Evolutionary conservation across 495 filamentous ascomycete genomes (phyloP).

Genomic region (Xylaria nigripes): DNA sequence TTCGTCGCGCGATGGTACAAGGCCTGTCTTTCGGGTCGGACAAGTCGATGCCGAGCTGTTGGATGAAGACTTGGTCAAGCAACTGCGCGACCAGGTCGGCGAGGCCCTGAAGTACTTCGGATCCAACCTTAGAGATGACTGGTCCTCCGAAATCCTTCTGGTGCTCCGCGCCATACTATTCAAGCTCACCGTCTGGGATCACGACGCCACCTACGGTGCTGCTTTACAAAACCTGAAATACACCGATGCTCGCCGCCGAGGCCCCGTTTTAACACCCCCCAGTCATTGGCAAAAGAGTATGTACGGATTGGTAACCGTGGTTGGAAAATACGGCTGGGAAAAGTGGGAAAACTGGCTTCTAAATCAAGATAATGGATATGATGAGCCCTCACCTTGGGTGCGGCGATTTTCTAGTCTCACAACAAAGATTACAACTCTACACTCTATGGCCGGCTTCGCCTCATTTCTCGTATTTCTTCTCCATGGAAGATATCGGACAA

Average conservation of each 20-base stretch:
- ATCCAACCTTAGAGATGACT: constrained; percentile 62
- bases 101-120: constrained; percentile 85
- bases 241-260: constrained; percentile 67
- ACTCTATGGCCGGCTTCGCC: constrained; percentile 69
- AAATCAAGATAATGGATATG: constrained; percentile 62
- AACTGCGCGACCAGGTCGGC: constrained; percentile 79
- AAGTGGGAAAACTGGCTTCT: constrained; percentile 85
- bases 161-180: constrained; percentile 73
- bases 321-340: constrained; percentile 78
- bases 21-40: constrained; percentile 84
- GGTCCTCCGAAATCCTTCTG: constrained; percentile 76
- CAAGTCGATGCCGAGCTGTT: constrained; percentile 95
- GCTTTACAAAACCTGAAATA: constrained; percentile 85
- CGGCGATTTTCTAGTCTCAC: constrained; percentile 59
- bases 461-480: constrained; percentile 87
- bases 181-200: constrained; percentile 94
- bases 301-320: constrained; percentile 80
- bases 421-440: constrained; percentile 56
- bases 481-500: constrained; percentile 82
- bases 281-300: constrained; percentile 71
- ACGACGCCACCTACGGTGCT: constrained; percentile 89
- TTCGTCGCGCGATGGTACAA: constrained; percentile 66
- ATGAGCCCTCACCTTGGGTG: constrained; percentile 45
- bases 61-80: constrained; percentile 82
- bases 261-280: constrained; percentile 50